Evolutionary conservation across 106 monocot genomes (phyloP), one percentile per base, ranked within the genome.

Genomic region (Dioscorea zingiberensis): DNA sequence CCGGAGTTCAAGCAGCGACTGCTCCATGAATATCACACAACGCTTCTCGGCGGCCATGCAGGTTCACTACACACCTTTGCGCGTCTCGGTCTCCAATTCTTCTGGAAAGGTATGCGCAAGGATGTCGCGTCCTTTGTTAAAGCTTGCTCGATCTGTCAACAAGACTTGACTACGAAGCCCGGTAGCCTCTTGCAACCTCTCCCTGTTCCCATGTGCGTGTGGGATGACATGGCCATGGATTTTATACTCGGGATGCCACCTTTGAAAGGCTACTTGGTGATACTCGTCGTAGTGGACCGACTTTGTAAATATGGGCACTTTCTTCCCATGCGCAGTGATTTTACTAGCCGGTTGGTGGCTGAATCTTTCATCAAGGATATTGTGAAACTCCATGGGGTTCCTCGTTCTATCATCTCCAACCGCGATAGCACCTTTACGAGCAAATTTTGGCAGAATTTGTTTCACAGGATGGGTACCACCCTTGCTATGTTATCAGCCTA

Each of bases 231-330:
- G 2, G 18, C 58, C 4, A 75, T 75, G 68, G 67, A 75, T 29
- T 74, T 74, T 25, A 67, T 74, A 18, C 66, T 66, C 1, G 58
- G 58, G 21, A 49, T 74, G 15, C 66, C 74, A 13, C 7, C 10
- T 4, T 45, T 45, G 14, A 10, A 51, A 2, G 25, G 48, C 2
- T 25, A 28, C 2, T 18, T 32, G 6, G 21, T 10, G 3, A 73
- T 74, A 14, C 7, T 67, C 56, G 59, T 74, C 4, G 68, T 75
- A 11, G 53, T 75, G 3, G 75, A 75, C 47, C 26, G 51, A 12
- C 27, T 69, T 6, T 58, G 25, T 15, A 70, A 70, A 44, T 77
- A 57, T 15, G 47, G 11, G 2, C 70, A 77, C 27, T 70, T 70
- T 17, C 6, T 64, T 44, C 22, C 64, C 1, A 21, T 70, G 1